Conservation (phyloP, 148 eudicot species). For the Rhododendron mucronatum region DNA sequence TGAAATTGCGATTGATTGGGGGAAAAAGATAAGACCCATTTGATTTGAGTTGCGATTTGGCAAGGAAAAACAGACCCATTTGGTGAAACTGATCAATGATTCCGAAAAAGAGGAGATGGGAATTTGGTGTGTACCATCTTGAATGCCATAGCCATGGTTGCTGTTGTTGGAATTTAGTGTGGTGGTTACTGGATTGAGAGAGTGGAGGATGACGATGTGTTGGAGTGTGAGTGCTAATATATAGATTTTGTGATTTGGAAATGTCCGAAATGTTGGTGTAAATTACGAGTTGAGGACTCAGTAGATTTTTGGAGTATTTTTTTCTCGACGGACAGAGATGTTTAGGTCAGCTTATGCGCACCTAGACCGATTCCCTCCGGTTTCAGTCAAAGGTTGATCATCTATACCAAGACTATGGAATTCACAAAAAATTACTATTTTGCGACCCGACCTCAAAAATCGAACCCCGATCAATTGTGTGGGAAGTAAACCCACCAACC, state of each 20-base stretch:
- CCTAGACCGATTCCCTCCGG: no score
- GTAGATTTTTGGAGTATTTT: no score
- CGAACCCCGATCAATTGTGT: no score
- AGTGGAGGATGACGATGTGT: not conserved
- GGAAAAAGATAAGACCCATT: not conserved
- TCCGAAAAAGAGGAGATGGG: not conserved
- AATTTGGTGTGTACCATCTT: slow-evolving; percentile 58
- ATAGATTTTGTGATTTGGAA: slow-evolving; percentile 17
- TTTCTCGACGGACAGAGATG: no score
- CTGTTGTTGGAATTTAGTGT: not conserved
- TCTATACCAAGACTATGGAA: no score
- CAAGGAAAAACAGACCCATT: not conserved
- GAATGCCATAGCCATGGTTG: slow-evolving; percentile 90
- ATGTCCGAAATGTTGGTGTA: slow-evolving; percentile 17
- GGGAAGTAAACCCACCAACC: not conserved
- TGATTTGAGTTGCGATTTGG: not conserved
- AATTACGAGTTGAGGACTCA: slow-evolving; percentile 20
- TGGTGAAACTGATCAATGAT: not conserved
- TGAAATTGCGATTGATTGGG: not conserved
- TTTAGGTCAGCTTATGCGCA: fast-evolving
- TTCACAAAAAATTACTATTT: no score
- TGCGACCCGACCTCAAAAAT: no score
- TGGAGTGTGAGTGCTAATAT: slow-evolving; percentile 17
- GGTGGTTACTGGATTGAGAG: not conserved
- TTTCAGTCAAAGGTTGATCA: not conserved